phyloP scores from a whole-genome alignment of 2,329 filamentous ascomycete species.

The Whalleya microplaca region DNA sequence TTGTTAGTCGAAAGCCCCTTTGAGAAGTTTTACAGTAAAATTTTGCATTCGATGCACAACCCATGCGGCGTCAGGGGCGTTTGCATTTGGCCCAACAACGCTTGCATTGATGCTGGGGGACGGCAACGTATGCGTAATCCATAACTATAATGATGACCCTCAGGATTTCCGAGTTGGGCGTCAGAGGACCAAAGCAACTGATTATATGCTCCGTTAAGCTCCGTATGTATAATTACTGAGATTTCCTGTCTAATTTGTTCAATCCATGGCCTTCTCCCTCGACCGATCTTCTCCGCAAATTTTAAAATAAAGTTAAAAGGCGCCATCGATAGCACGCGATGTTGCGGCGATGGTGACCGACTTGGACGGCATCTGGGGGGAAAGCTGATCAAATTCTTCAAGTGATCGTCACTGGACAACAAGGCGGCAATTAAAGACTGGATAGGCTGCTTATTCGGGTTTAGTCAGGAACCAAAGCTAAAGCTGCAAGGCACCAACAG shows the following conservation, averaged over 20 bases:
- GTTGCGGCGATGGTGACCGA: not conserved
- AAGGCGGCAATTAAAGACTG: not conserved
- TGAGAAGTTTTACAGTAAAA: too few relatives aligned
- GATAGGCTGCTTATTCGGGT: constrained; percentile 12
- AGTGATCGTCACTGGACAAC: not conserved
- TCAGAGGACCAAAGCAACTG: not conserved
- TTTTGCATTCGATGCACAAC: not conserved
- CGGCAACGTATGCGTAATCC: not conserved
- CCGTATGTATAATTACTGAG: too few relatives aligned
- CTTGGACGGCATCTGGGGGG: not conserved
- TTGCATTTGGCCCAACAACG: not conserved
- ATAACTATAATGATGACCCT: not conserved
- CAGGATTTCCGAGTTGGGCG: not conserved
- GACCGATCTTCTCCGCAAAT: too few relatives aligned
- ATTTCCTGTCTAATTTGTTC: not conserved
- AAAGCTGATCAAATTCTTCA: not conserved
- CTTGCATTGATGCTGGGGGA: not conserved
- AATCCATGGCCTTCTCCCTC: not conserved
- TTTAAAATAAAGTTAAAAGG: not conserved
- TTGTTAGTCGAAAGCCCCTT: not conserved
- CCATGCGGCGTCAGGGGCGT: not conserved
- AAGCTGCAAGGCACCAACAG: constrained; percentile 22
- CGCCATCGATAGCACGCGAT: not conserved
- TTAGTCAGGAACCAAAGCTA: constrained; percentile 26
- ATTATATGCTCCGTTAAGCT: too few relatives aligned